Base-by-base conservation (phyloP, 148 eudicot species). In the Amaranthus cruentus region DNA sequence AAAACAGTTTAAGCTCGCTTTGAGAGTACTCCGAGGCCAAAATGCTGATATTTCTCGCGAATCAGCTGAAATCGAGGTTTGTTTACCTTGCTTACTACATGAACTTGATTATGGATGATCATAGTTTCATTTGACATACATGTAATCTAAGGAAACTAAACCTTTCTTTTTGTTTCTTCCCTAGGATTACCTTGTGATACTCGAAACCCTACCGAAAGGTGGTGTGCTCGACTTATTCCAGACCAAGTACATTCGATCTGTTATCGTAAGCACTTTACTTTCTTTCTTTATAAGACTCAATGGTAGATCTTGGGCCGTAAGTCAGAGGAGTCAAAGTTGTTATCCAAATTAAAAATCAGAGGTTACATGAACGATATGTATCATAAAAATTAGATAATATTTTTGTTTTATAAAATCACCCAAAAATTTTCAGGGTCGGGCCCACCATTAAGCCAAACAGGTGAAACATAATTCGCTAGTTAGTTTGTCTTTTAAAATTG, bases 21-120 rank as follows among this genome's bases (percentile, higher is more conserved):
- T 90, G 64, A 78, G 81, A 5, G 83, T 59, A 60, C 91, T 92
- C 68, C 87, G 91, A n/a, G 98, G 98, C 68, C 78, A 79, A 63
- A 74, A 83, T 72, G 85, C 91, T 67, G 84, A 92, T 85, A 73
- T 92, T 60, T 75, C 87, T 51, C 70, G 65, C 9, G 98, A 92
- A 85, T 84, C 83, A 62, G 79, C 85, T 47, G 96, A 87, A 43
- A 92, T 92, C 44, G 84, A 81, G 77, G 97, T 89, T 77, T 46
- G 6, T 21, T 51, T 57, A 58, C 43, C 6, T 62, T 6, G 14
- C 2, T 6, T 6, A 58, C 51, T 48, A 58, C 21, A 6, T 4
- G 47, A 47, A 58, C 21, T 3, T 4, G 47, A 47, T 15, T 49
- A 38, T 58, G 1, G 7, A 57, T 9, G 53, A n/a, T 52, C 38